Percentiles rank a stretch among this genome's conserved stretches.
These are phyloP conservation scores for Sugiyamaella lignohabitans DNA, from an alignment of 805 yeast species.

Conservation along the genomic window DNA sequence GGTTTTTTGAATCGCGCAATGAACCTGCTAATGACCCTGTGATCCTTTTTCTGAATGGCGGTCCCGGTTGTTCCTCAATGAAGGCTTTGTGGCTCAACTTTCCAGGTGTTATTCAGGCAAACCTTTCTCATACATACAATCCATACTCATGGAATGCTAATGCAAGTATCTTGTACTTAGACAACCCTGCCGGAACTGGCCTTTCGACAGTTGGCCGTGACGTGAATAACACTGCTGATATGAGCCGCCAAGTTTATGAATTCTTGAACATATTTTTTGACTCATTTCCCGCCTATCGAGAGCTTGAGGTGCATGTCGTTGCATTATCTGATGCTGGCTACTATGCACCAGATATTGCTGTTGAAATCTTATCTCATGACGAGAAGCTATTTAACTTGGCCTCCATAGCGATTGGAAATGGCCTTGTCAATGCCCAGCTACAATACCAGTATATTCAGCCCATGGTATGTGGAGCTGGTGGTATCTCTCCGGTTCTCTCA, in stretches of 20 bases:
- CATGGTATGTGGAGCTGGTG: conserved; percentile 92
- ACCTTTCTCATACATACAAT: conserved; percentile 63
- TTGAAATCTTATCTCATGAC: conserved; percentile 62
- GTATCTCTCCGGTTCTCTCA: conserved; percentile 59
- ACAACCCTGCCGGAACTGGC: conserved; percentile 85
- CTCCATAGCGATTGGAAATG: conserved; percentile 82
- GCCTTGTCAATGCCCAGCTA: conserved; percentile 76
- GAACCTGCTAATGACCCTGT: conserved; percentile 84
- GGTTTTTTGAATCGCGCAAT: conserved; percentile 85
- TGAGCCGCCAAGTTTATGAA: conserved; percentile 75
- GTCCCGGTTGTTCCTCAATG: conserved; percentile 89
- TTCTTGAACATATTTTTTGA: conserved; percentile 73
- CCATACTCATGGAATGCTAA: conserved; percentile 80
- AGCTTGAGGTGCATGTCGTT: conserved; percentile 70
- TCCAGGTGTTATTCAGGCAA: conserved; percentile 62
- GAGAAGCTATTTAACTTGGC: conserved; percentile 53
- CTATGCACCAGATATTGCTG: conserved; percentile 82
- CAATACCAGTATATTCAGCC: conserved; percentile 77
- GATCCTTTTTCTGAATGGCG: conserved; percentile 86
- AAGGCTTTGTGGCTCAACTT: conserved; percentile 82
- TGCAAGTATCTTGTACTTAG: conserved; percentile 79
- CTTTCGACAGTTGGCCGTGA: conserved; percentile 57
- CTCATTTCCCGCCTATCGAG: conserved; percentile 54
- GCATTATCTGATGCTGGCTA: conserved; percentile 91
- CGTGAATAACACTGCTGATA: conserved; percentile 68